A percentile compares a stretch with the other conserved stretches of the same genome.
These are phyloP conservation scores for Sphaerobolus stellatus DNA, from an alignment of 1,284 basidiomycete species.

Conservation along the genomic window DNA sequence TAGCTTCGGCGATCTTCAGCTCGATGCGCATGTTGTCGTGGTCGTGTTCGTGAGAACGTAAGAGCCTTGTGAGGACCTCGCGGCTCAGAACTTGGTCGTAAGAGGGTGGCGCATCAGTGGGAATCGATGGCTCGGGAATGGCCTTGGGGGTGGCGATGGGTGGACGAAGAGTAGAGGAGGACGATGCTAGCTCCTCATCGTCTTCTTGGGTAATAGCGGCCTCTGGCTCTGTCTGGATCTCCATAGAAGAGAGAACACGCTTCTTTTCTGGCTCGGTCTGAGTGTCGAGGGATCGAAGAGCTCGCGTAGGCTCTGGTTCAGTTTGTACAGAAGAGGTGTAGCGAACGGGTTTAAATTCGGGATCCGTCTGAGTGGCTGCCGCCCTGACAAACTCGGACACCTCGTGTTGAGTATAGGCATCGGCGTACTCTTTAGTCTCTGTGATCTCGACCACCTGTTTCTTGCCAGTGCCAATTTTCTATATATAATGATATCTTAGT, in stretches of 20 bases:
- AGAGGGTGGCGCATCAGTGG: constrained; percentile 54
- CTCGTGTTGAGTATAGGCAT: constrained; percentile 67
- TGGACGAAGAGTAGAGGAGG: constrained; percentile 66
- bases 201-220: constrained; percentile 43
- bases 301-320: constrained; percentile 37
- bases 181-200: constrained; percentile 61
- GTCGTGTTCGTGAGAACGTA: constrained; percentile 2
- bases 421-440: constrained; percentile 69
- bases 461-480: constrained; percentile 66
- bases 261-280: constrained; percentile 41
- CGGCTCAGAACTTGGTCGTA: constrained; percentile 53
- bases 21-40: constrained; percentile 48
- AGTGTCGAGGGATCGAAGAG: constrained; percentile 36
- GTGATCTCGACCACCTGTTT: constrained; percentile 48
- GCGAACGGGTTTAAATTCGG: constrained; percentile 24
- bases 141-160: too few relatives aligned
- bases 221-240: constrained; percentile 61
- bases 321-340: constrained; percentile 30
- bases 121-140: constrained; percentile 52
- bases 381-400: constrained; percentile 45
- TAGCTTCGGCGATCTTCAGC: constrained; percentile 53
- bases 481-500: constrained; percentile 14
- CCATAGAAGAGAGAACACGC: constrained; percentile 42
- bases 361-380: constrained; percentile 38
- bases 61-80: constrained; percentile 9